Evolutionary conservation across 768 basidiomycete genomes (phyloP).

Genomic region (Phlegmacium glaucopus): DNA sequence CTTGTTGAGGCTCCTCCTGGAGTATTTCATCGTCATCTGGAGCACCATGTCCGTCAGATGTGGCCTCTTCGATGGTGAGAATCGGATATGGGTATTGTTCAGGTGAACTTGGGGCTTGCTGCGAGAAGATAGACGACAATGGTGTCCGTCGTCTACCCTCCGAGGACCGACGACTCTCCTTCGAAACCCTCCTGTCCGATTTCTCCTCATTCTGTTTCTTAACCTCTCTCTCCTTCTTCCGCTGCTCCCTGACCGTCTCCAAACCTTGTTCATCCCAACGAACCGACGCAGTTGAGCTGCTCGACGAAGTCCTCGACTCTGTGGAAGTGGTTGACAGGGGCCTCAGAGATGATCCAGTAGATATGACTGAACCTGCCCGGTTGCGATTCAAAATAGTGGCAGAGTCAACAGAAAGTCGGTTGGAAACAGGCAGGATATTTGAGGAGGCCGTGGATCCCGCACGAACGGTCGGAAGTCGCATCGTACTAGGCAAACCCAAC

Average conservation of each 20-base stretch:
- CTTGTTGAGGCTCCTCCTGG: conserved; percentile 12
- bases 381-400: conserved; percentile 16
- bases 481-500: conserved; percentile 56
- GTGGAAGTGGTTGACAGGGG: conserved; percentile 17
- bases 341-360: conserved; percentile 35
- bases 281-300: conserved; percentile 13
- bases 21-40: conserved; percentile 15
- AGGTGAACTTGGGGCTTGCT: conserved; percentile 2
- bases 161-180: conserved; percentile 41
- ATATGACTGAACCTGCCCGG: conserved; percentile 19
- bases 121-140: conserved; percentile 57
- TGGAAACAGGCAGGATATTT: conserved; percentile 13
- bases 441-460: conserved; percentile 37
- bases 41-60: conserved; percentile 45
- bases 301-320: conserved; percentile 17
- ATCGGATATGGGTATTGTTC: conserved; percentile 22
- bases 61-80: conserved; percentile 50
- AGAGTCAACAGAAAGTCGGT: conserved; percentile 36
- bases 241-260: conserved; percentile 44
- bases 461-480: conserved; percentile 40
- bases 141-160: conserved; percentile 55
- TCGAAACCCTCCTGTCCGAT: conserved; percentile 27
- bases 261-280: conserved; percentile 32
- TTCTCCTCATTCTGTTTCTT: conserved; percentile 40
- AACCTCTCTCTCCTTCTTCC: conserved; percentile 34